Evolutionary conservation across 805 yeast species (phyloP), one percentile per base, ranked within the genome.

Genomic region (Yamadazyma sp.): DNA sequence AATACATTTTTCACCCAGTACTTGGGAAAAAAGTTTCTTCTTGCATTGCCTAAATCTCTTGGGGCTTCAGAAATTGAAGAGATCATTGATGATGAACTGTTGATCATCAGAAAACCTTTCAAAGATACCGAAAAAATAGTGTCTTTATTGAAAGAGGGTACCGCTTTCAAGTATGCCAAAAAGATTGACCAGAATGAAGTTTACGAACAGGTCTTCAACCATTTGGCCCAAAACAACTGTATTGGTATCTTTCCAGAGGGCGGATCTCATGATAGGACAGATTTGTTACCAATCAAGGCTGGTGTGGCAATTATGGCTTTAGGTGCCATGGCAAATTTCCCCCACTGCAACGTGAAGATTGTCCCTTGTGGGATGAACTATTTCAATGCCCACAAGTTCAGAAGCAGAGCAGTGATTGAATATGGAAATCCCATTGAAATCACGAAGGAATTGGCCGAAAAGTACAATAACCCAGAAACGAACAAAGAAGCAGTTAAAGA

Each of bases 301-400:
- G 99, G 99, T 45, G 97, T 93, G 6, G 96, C 96, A 2, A 84
- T 91, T 40, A 93, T 91, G 98, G 99, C 98, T 0, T 70, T 93
- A 20, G 99, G 98, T 6, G 93, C 98, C 7, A 77, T 90, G 79
- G 84, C 80, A 16, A 72, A 78, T 42, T 76, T 85, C 50, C 88
- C 93, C 0, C 74, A 76, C 30, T 79, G 84, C 42, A 80, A 82
- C 40, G 91, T 91, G 3, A 80, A 82, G 50, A 87, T 91, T 48
- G 95, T 93, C 10, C 98, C 98, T 3, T 89, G 96, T 57, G 99
- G 99, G 28, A 83, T 93, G 91, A 91, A 91, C 62, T 91, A 91
- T 62, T 91, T 91, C 74, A 95, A 87, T 55, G 91, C 96, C 4
- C 95, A 91, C 64, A 89, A 86, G 58, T 91, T 93, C 65, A 76